Percentiles rank a stretch among this genome's conserved stretches.
phyloP scores from a whole-genome alignment of 352 stramenopile species.

The Peronospora farinosa region DNA sequence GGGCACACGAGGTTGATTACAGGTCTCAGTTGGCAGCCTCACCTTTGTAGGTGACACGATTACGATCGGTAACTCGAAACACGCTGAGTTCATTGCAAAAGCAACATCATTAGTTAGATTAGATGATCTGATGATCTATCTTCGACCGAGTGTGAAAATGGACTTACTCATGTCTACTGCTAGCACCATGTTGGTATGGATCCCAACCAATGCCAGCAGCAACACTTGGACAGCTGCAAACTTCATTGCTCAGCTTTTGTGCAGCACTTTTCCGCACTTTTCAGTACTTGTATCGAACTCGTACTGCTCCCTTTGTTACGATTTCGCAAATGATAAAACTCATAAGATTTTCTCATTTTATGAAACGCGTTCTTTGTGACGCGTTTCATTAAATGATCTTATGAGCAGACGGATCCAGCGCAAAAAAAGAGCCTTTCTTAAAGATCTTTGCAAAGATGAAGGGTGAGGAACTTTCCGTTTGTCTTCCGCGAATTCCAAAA shows the following conservation, averaged over 20 bases:
- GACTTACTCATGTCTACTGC: slow-evolving; percentile 22
- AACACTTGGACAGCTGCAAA: slow-evolving; percentile 4
- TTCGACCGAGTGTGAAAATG: background rate
- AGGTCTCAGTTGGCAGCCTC: slow-evolving; percentile 44
- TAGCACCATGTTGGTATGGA: slow-evolving; percentile 3
- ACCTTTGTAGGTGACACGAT: slow-evolving; percentile 37
- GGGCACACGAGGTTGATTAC: slow-evolving; percentile 39
- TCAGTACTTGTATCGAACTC: background rate
- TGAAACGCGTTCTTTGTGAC: no score
- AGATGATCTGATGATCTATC: background rate
- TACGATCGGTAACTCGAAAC: slow-evolving; percentile 47
- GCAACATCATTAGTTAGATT: slow-evolving; percentile 6
- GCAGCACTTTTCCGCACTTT: no score
- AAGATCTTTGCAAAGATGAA: background rate
- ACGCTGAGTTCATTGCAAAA: slow-evolving; percentile 19
- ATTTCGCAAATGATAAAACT: slow-evolving; percentile 17
- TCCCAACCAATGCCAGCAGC: slow-evolving; percentile 6
- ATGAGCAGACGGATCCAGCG: background rate
- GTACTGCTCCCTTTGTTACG: background rate
- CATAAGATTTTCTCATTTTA: background rate
- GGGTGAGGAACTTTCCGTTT: background rate
- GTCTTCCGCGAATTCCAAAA: background rate
- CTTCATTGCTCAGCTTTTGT: slow-evolving; percentile 10
- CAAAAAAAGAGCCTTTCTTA: background rate
- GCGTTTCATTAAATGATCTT: background rate